Base-by-base conservation (phyloP, 768 basidiomycete species). In the Auriscalpium vulgare region DNA sequence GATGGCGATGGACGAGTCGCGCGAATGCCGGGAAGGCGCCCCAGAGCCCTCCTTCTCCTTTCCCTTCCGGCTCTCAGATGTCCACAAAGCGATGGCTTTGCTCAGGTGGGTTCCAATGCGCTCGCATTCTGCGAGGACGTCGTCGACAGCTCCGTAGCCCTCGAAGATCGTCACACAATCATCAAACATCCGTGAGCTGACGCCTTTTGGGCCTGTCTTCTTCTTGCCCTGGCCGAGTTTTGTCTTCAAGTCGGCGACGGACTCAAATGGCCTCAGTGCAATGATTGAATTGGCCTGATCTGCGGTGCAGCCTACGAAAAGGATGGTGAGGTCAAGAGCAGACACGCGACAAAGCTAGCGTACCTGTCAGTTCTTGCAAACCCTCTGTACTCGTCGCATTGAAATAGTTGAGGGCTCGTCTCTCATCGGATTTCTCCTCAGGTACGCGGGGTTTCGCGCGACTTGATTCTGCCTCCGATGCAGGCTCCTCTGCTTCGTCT, bases 131-230 rank as follows among this genome's bases (percentile, higher is more conserved):
- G 84, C 83, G 13, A 99, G 81, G 60, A 97, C 85, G 58, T 76
- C 81, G 68, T 99, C 97, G 54, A 98, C 94, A 38, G 85, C 82
- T 10, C 84, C 83, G 65, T 95, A 97, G 8, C 88, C 91, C 54
- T 80, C 73, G 66, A 97, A 87, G 63, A 97, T 88, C 43, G 82
- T 78, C 54, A 82, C 82, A 68, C 90, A 94, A 61, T 95, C 92
- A 65, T 95, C 92, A 67, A 98, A 91, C 69, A 98, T 78, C 55
- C 88, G 83, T 57, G 89, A 79, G 59, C 92, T 94, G 64, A 99
- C 84, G 19, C 95, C 95, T 4, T 75, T 78, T 9, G 86, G 83
- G 9, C 85, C 84, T 3, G 84, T 81, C 66, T 91, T 94, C 74
- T 91, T 95, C 75, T 85, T 90, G n/a, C 85, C 87, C 68, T 89